Evolutionary conservation across 352 stramenopile genomes (phyloP), one percentile per base, ranked within the genome.

Genomic region (Globisporangium abappressorium): DNA sequence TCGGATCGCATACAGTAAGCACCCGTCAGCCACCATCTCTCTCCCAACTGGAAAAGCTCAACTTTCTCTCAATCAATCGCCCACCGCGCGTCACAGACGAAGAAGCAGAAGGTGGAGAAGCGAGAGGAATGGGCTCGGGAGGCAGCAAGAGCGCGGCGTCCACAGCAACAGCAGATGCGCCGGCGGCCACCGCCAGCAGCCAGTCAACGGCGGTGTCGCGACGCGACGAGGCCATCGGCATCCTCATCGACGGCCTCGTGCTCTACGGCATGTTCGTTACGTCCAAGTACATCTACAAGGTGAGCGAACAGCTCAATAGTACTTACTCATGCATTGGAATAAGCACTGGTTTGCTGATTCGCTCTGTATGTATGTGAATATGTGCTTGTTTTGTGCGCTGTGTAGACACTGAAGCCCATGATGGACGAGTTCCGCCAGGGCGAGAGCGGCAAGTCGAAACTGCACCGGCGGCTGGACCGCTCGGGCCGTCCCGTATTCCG

Each of bases 211-310:
- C 66, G 36, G 70, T 73, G 43, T 81, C 75, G 41, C 60, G 58
- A 7, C 54, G 70, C 9, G 80, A 95, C 53, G 83, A 92, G 64
- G 64, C 88, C 49, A 72, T 94, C 36, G 83, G 87, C 36, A 84
- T 94, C 64, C 69, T 93, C 53, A 72, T 96, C 30, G 88, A 94
- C 61, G 81, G 79, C 1, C 64, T 96, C 49, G 78, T 96, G 68
- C 82, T 96, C 51, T 95, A 93, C 71, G 84, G 85, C 66, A 89
- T 91, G 70, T 94, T 86, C 71, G 76, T 93, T 57, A 82, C 84
- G 41, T 85, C 83, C 69, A 93, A 94, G 68, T 96, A 91, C 69
- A 15, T 95, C 8, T 92, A 91, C 76, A 94, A 95, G 82, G 81
- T 82, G 30, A 46, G 58, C 24, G 24, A 24, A 15, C 5, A 51